Conservation (phyloP, 1,139 yeast genomes). For the Sugiyamaella neomexicana region DNA sequence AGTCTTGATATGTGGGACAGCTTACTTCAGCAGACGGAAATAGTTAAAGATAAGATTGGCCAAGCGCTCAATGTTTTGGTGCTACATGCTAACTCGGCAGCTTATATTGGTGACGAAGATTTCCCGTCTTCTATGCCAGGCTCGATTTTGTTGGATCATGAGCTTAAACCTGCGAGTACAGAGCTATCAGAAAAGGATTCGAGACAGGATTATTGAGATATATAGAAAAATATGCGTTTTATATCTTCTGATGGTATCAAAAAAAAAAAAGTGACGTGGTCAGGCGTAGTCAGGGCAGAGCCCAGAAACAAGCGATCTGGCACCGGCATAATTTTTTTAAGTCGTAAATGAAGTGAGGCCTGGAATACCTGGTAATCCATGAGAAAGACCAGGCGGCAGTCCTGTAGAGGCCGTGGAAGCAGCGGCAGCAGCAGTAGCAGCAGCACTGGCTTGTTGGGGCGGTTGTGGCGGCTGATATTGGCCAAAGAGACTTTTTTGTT, state of each 20-base stretch:
- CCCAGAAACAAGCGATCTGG: background rate
- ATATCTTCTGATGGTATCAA: too few species aligned
- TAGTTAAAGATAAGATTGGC: conserved; percentile 58
- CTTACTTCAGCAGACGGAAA: conserved; percentile 58
- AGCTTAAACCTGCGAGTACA: background rate
- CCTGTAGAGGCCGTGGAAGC: background rate
- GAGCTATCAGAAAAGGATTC: background rate
- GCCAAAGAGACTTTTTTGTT: conserved; percentile 5
- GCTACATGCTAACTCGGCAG: background rate
- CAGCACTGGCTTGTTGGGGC: background rate
- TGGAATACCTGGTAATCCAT: conserved; percentile 9
- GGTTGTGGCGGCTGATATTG: conserved; percentile 5
- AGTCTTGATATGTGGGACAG: conserved; percentile 67
- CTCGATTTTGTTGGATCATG: conserved; percentile 1
- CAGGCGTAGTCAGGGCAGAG: background rate
- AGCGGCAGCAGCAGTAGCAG: background rate
- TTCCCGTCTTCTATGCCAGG: background rate
- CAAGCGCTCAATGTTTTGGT: conserved; percentile 33
- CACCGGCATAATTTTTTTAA: too few species aligned
- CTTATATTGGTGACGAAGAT: background rate
- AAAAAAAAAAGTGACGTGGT: too few species aligned
- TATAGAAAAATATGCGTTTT: background rate
- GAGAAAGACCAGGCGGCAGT: conserved; percentile 3
- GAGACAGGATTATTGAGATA: background rate
- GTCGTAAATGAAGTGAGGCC: conserved; percentile 7